phyloP scores from a whole-genome alignment of 441 rosid genomes.

The Geranium incanum region DNA sequence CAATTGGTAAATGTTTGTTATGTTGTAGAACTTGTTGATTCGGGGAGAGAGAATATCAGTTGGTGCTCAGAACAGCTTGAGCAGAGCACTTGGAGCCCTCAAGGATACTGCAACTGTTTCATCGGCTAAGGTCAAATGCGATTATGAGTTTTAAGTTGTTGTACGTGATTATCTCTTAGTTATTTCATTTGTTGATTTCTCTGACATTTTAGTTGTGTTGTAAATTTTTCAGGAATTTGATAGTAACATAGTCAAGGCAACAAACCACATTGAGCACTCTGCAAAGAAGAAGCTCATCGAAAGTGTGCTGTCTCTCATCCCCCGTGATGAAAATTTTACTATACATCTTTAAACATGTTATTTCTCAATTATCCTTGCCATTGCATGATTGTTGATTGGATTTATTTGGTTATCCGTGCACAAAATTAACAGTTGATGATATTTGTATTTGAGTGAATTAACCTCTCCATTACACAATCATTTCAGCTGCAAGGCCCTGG shows the following conservation, averaged over 20 bases:
- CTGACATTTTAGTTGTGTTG: neutral
- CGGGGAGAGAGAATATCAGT: conserved; percentile 2
- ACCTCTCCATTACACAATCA: neutral
- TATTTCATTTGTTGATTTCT: neutral
- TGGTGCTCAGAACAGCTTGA: conserved; percentile 1
- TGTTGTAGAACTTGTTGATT: neutral
- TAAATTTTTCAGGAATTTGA: neutral
- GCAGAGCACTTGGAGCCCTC: conserved; percentile 1
- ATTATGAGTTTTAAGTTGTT: neutral
- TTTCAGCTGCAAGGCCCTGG: neutral
- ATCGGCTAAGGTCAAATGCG: neutral
- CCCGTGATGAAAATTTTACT: neutral
- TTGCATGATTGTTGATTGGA: neutral
- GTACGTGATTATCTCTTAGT: neutral
- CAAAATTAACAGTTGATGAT: neutral
- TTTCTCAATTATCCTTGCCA: neutral
- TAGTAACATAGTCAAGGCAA: neutral
- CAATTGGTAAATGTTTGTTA: neutral
- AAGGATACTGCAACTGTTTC: neutral
- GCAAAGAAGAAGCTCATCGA: neutral
- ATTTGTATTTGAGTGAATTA: neutral
- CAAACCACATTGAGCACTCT: neutral
- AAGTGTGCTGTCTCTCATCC: neutral
- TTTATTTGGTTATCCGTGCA: neutral
- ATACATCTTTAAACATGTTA: neutral